Percentiles rank a stretch among this genome's conserved stretches.
Evolutionary conservation across 2,329 filamentous ascomycete genomes (phyloP).

Genomic region (Pseudogymnoascus sp.): DNA sequence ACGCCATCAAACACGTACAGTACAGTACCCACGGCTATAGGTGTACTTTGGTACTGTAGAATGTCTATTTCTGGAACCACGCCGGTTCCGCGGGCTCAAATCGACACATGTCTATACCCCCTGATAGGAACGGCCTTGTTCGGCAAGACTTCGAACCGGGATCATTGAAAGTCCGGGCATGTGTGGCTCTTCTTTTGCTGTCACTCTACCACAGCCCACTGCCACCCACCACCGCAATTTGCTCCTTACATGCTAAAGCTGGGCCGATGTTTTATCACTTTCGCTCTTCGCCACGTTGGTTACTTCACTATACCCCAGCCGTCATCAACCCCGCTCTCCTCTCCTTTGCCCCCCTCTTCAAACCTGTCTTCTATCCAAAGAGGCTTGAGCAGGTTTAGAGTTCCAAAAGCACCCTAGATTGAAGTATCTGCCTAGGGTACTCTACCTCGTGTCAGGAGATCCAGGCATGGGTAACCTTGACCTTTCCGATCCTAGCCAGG

Average conservation of each 20-base stretch:
- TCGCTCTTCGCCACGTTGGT: not conserved
- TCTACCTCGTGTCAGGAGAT: constrained; percentile 25
- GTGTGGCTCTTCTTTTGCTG: not conserved
- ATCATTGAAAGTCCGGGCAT: constrained; percentile 7
- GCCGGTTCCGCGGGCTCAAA: constrained; percentile 1
- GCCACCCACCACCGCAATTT: not conserved
- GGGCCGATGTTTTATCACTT: constrained; percentile 5
- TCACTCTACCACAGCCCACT: not conserved
- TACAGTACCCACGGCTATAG: not conserved
- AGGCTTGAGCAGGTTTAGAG: constrained; percentile 6
- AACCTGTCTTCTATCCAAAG: not conserved
- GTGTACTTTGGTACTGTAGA: not conserved
- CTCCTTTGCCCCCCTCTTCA: not conserved
- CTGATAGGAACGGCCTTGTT: constrained; percentile 7
- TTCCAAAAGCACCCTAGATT: constrained; percentile 3
- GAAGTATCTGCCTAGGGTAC: not conserved
- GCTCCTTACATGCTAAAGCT: constrained; percentile 4
- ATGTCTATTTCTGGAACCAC: constrained; percentile 4
- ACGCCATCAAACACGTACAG: constrained; percentile 1
- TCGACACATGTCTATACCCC: not conserved
- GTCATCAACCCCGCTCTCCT: not conserved
- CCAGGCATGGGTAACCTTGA: constrained; percentile 23
- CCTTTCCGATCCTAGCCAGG: constrained; percentile 23
- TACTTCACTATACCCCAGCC: not conserved
- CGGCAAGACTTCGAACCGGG: not conserved